Evolutionary conservation across 2,329 filamentous ascomycete genomes (phyloP), one percentile per base, ranked within the genome.

Genomic region (Paecilomyces variotii): DNA sequence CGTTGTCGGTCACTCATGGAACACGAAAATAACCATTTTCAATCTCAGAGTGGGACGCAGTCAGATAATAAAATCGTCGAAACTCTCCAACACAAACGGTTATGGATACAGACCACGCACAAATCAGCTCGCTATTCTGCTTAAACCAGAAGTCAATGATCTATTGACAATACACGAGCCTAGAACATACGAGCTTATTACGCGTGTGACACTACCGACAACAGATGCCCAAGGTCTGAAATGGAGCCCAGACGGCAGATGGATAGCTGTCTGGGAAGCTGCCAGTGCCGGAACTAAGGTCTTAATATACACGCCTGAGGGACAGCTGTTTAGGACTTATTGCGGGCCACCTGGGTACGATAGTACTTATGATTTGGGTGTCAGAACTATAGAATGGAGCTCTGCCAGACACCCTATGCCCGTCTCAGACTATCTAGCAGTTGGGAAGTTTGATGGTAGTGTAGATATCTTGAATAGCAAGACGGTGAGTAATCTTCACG

Each of bases 171-270:
- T 77, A 4, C 74, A 77, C 58, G 69, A 75, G 28, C 65, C 65
- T 53, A 58, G 62, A 30, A 68, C 72, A 1, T 74, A 76, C 56
- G 69, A 72, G 24, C 63, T 71, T 1, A 63, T 76, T 4, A 65
- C 65, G 9, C 69, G 68, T 7, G 66, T 71, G 4, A 65, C 70
- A 1, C 67, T 82, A 5, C 63, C 80, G 1, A 85, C 82, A 2
- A 67, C 76, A 14, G 84, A 87, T 72, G 83, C 82, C 0, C 81
- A 82, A 60, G 81, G 80, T 0, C 57, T 87, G 35, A 81, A 79
- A 66, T 87, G 84, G 83, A 85, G 82, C 62, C 77, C 79, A 0
- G 81, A 85, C 68, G 83, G 84, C 3, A 74, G 76, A 60, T 87
- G 84, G 84, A 72, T 86, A 59, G 81, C 78, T 0, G 67, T 85